These are phyloP conservation scores for Tulasnella sp. DNA, from an alignment of 768 basidiomycete species.

Conservation along the genomic window DNA sequence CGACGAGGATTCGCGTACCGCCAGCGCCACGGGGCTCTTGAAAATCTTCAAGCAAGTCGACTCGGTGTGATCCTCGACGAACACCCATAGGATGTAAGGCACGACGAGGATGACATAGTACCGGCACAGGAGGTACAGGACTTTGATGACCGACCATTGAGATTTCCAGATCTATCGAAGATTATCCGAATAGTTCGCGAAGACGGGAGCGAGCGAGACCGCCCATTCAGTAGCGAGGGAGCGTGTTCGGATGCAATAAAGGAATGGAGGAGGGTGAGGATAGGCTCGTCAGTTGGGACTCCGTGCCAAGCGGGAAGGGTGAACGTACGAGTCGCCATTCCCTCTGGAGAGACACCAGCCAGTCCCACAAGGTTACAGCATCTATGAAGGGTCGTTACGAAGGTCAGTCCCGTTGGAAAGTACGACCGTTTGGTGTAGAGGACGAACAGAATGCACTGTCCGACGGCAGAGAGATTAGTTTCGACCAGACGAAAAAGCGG, in stretches of 20 bases:
- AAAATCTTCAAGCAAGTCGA: not conserved
- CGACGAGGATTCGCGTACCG: not conserved
- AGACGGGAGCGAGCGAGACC: no score
- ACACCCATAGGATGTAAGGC: constrained; percentile 11
- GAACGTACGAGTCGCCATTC: constrained; percentile 1
- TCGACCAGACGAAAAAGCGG: not conserved
- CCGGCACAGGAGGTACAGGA: constrained; percentile 8
- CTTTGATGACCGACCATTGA: constrained; percentile 6
- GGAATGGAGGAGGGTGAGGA: not conserved
- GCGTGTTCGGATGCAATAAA: no score
- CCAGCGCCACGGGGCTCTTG: not conserved
- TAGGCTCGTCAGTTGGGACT: not conserved
- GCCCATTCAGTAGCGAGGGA: no score
- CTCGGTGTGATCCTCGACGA: not conserved
- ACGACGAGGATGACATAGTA: not conserved
- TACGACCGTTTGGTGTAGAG: not conserved
- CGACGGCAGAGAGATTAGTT: not conserved
- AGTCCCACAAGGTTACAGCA: constrained; percentile 9
- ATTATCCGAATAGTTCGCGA: no score
- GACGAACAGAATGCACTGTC: constrained; percentile 6
- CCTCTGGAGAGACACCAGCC: not conserved
- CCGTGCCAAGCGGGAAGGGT: not conserved
- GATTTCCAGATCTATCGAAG: constrained; percentile 7
- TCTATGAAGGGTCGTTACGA: not conserved
- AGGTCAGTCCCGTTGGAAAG: not conserved